phyloP scores from a whole-genome alignment of 331 rosid genomes.

The Malus hybrid region DNA sequence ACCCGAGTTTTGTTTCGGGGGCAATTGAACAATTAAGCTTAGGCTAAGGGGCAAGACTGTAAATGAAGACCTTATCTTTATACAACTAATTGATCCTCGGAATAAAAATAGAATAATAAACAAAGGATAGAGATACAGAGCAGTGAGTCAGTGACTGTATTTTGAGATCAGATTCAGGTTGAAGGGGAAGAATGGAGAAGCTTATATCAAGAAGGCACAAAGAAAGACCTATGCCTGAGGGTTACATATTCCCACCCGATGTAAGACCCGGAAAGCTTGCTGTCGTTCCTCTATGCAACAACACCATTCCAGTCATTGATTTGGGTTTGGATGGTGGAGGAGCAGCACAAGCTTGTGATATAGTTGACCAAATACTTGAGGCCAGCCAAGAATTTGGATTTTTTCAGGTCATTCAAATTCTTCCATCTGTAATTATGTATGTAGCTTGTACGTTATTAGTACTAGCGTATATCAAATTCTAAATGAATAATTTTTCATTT shows the following conservation, averaged over 20 bases:
- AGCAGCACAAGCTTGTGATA: neutral
- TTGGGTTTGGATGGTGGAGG: neutral
- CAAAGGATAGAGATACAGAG: neutral
- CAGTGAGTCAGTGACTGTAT: neutral
- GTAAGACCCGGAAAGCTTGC: slow-evolving; percentile 3
- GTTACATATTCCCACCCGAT: slow-evolving; percentile 11
- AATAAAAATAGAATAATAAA: too few species aligned
- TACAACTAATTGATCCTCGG: neutral
- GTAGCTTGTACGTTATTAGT: neutral
- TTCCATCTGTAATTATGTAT: neutral
- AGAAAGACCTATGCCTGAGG: neutral
- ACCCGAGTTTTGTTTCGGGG: neutral
- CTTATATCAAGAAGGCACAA: too few species aligned
- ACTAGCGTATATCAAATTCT: neutral
- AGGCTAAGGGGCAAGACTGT: neutral
- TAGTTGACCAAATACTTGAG: slow-evolving; percentile 2
- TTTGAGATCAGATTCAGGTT: too few species aligned
- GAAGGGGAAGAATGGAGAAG: too few species aligned
- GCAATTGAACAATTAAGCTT: neutral
- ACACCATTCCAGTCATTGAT: slow-evolving; percentile 11
- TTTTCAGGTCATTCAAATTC: slow-evolving; percentile 7
- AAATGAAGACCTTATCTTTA: neutral
- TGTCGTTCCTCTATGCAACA: neutral
- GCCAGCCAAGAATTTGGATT: slow-evolving; percentile 17
- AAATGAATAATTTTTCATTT: too few species aligned